Base-by-base conservation (phyloP, 176 grass and related monocot species). In the Calamus simplicifolius region DNA sequence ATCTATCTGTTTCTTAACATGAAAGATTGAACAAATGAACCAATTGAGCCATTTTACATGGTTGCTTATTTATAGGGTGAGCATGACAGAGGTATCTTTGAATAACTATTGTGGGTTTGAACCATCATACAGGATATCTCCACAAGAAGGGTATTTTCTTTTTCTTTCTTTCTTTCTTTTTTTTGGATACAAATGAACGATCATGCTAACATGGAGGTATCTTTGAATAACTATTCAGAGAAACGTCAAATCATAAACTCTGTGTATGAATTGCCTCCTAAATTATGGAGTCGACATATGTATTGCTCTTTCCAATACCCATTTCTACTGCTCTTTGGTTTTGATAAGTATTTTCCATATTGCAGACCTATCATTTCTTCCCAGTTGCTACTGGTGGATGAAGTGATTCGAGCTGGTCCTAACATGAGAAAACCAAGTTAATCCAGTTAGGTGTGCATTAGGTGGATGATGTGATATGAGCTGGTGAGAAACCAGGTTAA, bases 341-440 rank as follows among this genome's bases (percentile, higher is more conserved):
- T 3, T 17, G 31, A 50, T 18, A 12, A 0, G 1, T 85, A 4
- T 23, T 16, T 58, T 23, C 21, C 21, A 62, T 28, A 54, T 51
- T 88, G 63, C 67, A 98, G 93, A 35, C 93, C 93, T 70, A 78
- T 98, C 56, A 98, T 98, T 49, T 62, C 93, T 6, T 98, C 93
- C 4, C 93, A 97, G 50, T 74, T 97, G 17, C 73, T 97, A 54
- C 72, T 97, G 15, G 92, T 97, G 51, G 92, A 97, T 68, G 89
- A 95, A 75, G 89, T 95, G 51, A 95, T 95, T 54, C 78, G 89
- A 27, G 89, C 89, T 54, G 89, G 93, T 10, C 84, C 84, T 16
- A 97, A 97, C 81, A 97, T 97, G 93, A 83, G 93, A 58, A 97
- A 95, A 73, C 89, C 84, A 0, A 84, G 73, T 43, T 95, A 88